Evolutionary conservation across 2,329 filamentous ascomycete genomes (phyloP).

Genomic region (Neonectria hederae): DNA sequence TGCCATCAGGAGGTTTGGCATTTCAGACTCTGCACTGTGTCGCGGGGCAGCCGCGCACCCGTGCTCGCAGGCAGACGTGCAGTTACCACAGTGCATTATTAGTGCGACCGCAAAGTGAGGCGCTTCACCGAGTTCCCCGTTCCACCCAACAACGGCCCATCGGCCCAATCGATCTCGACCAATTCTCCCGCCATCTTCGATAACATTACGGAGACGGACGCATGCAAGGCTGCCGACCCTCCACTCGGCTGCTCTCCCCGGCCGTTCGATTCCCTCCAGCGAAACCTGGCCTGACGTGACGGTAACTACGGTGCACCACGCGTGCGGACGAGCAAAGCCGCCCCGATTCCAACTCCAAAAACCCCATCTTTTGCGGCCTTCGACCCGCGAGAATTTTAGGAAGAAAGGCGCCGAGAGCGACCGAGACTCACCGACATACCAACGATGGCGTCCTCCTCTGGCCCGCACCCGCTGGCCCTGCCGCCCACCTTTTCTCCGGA

Average conservation of each 20-base stretch:
- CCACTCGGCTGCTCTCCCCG: slow-evolving; percentile 31
- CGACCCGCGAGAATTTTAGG: neutral
- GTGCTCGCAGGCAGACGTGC: neutral
- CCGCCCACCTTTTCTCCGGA: slow-evolving; percentile 78
- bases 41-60: neutral
- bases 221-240: slow-evolving; percentile 37
- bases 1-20: slow-evolving; percentile 9
- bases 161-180: slow-evolving; percentile 37
- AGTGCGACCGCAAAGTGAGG: neutral
- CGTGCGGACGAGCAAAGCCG: slow-evolving; percentile 9
- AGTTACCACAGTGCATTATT: slow-evolving; percentile 27
- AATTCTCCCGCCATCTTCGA: slow-evolving; percentile 33
- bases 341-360: neutral
- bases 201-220: slow-evolving; percentile 28
- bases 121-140: slow-evolving; percentile 19
- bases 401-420: slow-evolving; percentile 1
- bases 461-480: slow-evolving; percentile 58
- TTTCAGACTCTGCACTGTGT: slow-evolving; percentile 26
- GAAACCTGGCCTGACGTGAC: slow-evolving; percentile 4
- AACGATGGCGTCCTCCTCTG: slow-evolving; percentile 44
- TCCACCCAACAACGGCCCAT: slow-evolving; percentile 34
- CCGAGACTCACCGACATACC: slow-evolving; percentile 24
- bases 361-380: neutral
- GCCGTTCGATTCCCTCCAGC: neutral
- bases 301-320: neutral